Percentiles rank a stretch among this genome's conserved stretches.
Evolutionary conservation across 139 green algal species (phyloP).

Genomic region (Trebouxia sp.): DNA sequence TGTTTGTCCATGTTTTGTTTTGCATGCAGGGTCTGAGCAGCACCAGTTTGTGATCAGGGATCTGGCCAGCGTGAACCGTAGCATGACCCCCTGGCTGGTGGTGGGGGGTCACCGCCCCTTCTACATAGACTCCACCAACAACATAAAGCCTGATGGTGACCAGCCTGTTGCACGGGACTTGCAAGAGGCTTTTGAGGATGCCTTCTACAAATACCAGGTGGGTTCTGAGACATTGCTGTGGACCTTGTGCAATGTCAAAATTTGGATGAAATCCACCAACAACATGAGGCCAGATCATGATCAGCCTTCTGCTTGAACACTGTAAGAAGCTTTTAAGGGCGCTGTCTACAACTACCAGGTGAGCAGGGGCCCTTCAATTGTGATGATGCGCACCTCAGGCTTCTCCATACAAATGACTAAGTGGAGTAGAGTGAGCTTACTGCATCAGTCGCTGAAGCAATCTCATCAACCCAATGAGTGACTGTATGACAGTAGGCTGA

Average conservation of each 20-base stretch:
- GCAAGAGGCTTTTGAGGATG: conserved; percentile 42
- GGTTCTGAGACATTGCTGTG: not conserved
- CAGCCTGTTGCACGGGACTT: conserved; percentile 41
- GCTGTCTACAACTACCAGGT: conserved; percentile 50
- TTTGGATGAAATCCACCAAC: conserved; percentile 55
- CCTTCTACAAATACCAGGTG: conserved; percentile 50
- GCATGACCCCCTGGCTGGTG: conserved; percentile 64
- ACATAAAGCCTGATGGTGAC: conserved; percentile 46
- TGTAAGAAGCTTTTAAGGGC: conserved; percentile 42
- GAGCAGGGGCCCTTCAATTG: no score
- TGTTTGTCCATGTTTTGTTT: no score
- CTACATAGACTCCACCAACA: conserved; percentile 59
- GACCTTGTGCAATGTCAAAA: not conserved
- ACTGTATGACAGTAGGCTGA: no score
- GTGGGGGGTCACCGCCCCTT: conserved; percentile 67
- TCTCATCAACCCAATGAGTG: no score
- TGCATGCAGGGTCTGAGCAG: conserved; percentile 4
- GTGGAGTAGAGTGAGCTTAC: no score
- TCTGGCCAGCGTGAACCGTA: conserved; percentile 39
- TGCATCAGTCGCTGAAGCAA: no score
- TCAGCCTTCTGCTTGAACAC: conserved; percentile 40
- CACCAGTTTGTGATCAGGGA: conserved; percentile 16
- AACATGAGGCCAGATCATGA: conserved; percentile 44
- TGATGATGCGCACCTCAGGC: no score
- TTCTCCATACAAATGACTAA: no score